A percentile compares a stretch with the other conserved stretches of the same genome.
Conservation (phyloP, 495 filamentous ascomycete species). For the Penicillium paradoxum region DNA sequence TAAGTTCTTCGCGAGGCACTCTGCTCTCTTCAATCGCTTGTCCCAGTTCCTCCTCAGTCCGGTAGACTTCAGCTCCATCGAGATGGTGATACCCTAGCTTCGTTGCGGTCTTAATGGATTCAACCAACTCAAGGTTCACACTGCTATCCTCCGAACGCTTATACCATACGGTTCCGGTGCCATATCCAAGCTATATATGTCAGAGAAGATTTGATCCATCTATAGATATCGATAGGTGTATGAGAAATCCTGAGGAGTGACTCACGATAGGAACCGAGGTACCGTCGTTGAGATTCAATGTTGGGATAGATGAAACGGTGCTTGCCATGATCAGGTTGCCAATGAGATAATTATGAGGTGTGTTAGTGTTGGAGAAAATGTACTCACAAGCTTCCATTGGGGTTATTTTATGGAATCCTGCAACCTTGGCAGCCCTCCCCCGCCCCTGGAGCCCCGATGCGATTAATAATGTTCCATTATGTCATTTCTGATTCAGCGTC, state of each 20-base stretch:
- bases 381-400: too few relatives aligned
- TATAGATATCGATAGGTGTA: neutral
- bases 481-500: slow-evolving; percentile 11
- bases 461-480: slow-evolving; percentile 23
- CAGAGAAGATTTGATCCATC: neutral
- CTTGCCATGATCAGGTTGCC: slow-evolving; percentile 10
- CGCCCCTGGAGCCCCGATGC: too few relatives aligned
- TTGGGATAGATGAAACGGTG: slow-evolving; percentile 32
- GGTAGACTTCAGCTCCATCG: slow-evolving; percentile 80
- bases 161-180: slow-evolving; percentile 60
- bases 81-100: slow-evolving; percentile 68
- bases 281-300: slow-evolving; percentile 65
- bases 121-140: slow-evolving; percentile 41
- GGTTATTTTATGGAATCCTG: too few relatives aligned
- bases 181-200: slow-evolving; percentile 61
- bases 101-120: slow-evolving; percentile 62
- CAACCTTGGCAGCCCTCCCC: too few relatives aligned
- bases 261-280: slow-evolving; percentile 67
- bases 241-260: neutral
- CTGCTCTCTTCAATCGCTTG: slow-evolving; percentile 64
- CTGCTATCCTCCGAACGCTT: slow-evolving; percentile 40
- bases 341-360: too few relatives aligned
- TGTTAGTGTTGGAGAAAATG: too few relatives aligned
- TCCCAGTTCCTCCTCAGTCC: slow-evolving; percentile 74
- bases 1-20: slow-evolving; percentile 63